Conservation (phyloP, 306 rosid species). For the Prunus armeniaca region DNA sequence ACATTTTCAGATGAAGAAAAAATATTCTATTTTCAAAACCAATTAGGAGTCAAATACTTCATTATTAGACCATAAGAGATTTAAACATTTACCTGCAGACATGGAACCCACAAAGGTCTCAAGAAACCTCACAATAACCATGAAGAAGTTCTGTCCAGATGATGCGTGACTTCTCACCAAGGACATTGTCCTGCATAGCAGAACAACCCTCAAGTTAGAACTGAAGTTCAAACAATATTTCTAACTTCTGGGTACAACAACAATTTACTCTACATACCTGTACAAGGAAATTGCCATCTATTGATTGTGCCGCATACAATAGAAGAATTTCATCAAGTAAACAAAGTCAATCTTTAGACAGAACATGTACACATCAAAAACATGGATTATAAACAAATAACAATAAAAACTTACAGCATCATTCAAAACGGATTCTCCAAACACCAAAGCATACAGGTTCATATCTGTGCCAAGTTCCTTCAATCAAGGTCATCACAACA, state of each 20-base stretch:
- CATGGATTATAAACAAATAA: constrained; percentile 8
- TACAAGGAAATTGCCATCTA: constrained; percentile 99
- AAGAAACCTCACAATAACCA: constrained; percentile 84
- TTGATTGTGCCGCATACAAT: too few relatives aligned
- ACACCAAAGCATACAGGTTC: constrained; percentile 95
- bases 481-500: constrained; percentile 25
- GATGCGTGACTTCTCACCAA: constrained; percentile 56
- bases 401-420: constrained; percentile 71
- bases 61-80: constrained; percentile 17
- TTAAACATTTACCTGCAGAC: constrained; percentile 73
- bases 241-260: constrained; percentile 7
- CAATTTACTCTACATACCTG: constrained; percentile 54
- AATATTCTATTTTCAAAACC: background rate
- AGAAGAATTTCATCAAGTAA: constrained; percentile 15
- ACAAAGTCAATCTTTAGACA: constrained; percentile 26
- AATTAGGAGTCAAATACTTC: background rate
- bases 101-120: constrained; percentile 97
- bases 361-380: constrained; percentile 18
- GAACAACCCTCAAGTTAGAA: constrained; percentile 19
- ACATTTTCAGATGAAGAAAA: background rate
- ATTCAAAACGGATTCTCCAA: constrained; percentile 97
- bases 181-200: constrained; percentile 80
- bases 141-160: constrained; percentile 69
- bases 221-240: constrained; percentile 22
- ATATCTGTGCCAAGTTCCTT: constrained; percentile 94